Conservation (phyloP, 2,329 filamentous ascomycete species). For the Didymella arachidicola region DNA sequence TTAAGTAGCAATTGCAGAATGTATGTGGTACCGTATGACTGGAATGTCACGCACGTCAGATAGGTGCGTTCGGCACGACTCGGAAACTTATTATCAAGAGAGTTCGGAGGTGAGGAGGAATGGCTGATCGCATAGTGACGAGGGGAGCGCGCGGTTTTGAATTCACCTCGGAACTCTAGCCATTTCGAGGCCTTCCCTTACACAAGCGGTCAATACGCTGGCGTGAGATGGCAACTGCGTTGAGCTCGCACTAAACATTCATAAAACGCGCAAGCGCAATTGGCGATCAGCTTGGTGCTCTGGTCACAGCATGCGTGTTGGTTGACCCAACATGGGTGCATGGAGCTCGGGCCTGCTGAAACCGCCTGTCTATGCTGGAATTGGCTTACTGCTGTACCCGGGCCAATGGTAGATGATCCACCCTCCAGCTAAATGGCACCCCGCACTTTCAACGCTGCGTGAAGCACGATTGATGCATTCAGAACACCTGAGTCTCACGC, state of each 20-base stretch:
- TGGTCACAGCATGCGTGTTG: conserved; percentile 21
- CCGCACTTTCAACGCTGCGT: conserved; percentile 26
- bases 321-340: conserved; percentile 22
- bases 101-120: conserved; percentile 16
- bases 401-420: conserved; percentile 24
- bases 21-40: conserved; percentile 9
- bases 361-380: conserved; percentile 19
- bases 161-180: conserved; percentile 16
- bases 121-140: conserved; percentile 13
- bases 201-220: conserved; percentile 24
- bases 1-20: conserved; percentile 13
- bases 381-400: conserved; percentile 15
- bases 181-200: conserved; percentile 9
- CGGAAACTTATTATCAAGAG: conserved; percentile 15
- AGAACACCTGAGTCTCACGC: conserved; percentile 21
- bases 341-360: conserved; percentile 18
- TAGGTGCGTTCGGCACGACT: conserved; percentile 10
- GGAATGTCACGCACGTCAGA: conserved; percentile 14
- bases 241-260: conserved; percentile 20
- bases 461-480: conserved; percentile 21
- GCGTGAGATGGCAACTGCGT: conserved; percentile 16
- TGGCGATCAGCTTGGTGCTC: conserved; percentile 19
- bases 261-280: conserved; percentile 21
- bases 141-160: conserved; percentile 20
- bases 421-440: conserved; percentile 20